Base-by-base conservation (phyloP, 2,329 filamentous ascomycete species). In the Diaporthe caulivora region DNA sequence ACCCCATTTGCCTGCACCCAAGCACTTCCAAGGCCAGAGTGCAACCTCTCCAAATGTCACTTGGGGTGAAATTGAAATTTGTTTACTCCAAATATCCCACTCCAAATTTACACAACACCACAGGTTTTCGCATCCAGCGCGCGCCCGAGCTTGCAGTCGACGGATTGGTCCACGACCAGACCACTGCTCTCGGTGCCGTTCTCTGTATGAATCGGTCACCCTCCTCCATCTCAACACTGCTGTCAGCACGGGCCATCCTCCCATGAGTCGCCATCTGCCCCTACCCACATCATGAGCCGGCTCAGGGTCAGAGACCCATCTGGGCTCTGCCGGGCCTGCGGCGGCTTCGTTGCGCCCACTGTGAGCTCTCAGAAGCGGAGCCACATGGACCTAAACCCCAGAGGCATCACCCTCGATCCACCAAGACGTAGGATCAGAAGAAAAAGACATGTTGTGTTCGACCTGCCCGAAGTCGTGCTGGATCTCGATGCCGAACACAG, bases 401-500 rank as follows among this genome's bases (percentile, higher is more conserved):
- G 13, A 47, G 74, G 71, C n/a, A 4, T 44, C 21, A 6, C 17
- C 47, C 8, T 73, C 40, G 13, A 10, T 3, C 6, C 18, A 8
- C 3, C 31, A n/a, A 21, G 17, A 21, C 3, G 13, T 10, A 37
- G 17, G 13, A 21, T 21, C 17, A 34, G 17, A 17, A 62, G 42
- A 17, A 53, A 24, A 15, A 64, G n/a, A 15, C 31, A 40, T 13
- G 44, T 69, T 10, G n/a, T 17, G 37, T 84, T 85, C 74, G 78
- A 85, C 31, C 80, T 87, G 53, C 83, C 86, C 17, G 70, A 82
- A 24, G 75, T 86, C 15, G 78, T 89, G 3, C 82, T 90, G 51
- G 87, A 90, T 73, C 86, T 91, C 51, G 88, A 90, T 75, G 85
- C 86, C 57, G 83, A 86, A 74, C 82, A 85, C 26, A 85, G 78